Percentiles rank a stretch among this genome's conserved stretches.
phyloP scores from a whole-genome alignment of 1,139 yeast genomes.

The Cylindricascospora bacillispora region DNA sequence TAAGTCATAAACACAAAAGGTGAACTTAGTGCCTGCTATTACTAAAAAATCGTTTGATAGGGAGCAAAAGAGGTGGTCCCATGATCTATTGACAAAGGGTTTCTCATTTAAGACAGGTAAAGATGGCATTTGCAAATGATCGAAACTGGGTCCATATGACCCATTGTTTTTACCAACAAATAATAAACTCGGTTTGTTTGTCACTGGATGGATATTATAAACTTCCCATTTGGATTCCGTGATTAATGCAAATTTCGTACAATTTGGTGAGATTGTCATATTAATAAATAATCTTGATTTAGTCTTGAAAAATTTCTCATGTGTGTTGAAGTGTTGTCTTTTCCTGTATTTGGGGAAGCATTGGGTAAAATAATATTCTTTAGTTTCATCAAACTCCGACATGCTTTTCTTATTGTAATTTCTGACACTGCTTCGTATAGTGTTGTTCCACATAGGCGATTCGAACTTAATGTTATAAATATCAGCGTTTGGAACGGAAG shows the following conservation, averaged over 20 bases:
- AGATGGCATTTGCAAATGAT: no score
- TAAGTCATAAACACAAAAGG: constrained; percentile 52
- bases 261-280: constrained; percentile 43
- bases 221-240: constrained; percentile 65
- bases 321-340: constrained; percentile 51
- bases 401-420: constrained; percentile 6
- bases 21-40: constrained; percentile 64
- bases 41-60: constrained; percentile 49
- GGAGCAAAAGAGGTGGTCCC: constrained; percentile 60
- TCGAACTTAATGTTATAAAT: no score
- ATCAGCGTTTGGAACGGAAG: no score
- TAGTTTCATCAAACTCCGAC: constrained; percentile 21
- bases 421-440: no score
- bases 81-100: constrained; percentile 24
- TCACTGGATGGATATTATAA: constrained; percentile 33
- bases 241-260: constrained; percentile 49
- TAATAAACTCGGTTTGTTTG: constrained; percentile 39
- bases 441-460: no score
- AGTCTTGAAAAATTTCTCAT: constrained; percentile 37
- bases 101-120: no score
- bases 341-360: constrained; percentile 78
- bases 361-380: constrained; percentile 57
- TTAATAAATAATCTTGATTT: constrained; percentile 41
- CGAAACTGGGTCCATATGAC: constrained; percentile 44
- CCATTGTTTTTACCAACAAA: constrained; percentile 63